Conservation (phyloP, 306 rosid genomes). For the Abrus precatorius region DNA sequence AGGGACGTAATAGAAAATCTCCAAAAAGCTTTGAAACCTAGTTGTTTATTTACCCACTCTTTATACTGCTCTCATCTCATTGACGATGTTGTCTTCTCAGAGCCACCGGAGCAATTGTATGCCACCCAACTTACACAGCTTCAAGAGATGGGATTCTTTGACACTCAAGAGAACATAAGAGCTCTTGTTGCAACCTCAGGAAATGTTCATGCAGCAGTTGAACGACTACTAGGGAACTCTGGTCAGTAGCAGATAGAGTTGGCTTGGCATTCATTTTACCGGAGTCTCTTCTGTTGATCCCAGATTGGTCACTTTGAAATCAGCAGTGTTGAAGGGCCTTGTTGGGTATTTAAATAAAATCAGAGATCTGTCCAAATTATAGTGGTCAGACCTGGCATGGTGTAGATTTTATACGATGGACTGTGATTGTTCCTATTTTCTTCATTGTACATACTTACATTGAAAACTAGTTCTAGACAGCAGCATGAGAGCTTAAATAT, state of each 20-base stretch:
- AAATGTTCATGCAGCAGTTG: constrained; percentile 88
- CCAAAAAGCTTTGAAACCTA: neutral
- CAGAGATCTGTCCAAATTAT: constrained; percentile 55
- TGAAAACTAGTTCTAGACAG: constrained; percentile 40
- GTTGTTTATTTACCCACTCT: neutral
- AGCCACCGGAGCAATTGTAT: constrained; percentile 86
- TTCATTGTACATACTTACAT: constrained; percentile 52
- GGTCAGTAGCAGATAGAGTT: constrained; percentile 62
- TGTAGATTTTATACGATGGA: constrained; percentile 49
- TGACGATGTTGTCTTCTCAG: constrained; percentile 50
- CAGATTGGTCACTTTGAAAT: constrained; percentile 53
- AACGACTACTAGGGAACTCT: constrained; percentile 79
- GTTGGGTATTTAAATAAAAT: constrained; percentile 53
- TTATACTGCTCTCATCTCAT: neutral
- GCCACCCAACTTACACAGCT: constrained; percentile 86
- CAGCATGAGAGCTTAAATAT: constrained; percentile 17
- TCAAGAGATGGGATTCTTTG: constrained; percentile 96
- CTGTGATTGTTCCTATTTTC: constrained; percentile 47
- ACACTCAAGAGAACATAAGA: constrained; percentile 84
- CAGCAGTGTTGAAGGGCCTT: constrained; percentile 46
- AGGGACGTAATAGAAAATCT: neutral
- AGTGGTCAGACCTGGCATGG: constrained; percentile 55
- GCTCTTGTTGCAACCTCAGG: constrained; percentile 88
- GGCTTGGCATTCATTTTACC: constrained; percentile 32
- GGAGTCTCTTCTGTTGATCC: constrained; percentile 35